phyloP scores from a whole-genome alignment of 768 basidiomycete species.

The Rhizopogon vulgaris region DNA sequence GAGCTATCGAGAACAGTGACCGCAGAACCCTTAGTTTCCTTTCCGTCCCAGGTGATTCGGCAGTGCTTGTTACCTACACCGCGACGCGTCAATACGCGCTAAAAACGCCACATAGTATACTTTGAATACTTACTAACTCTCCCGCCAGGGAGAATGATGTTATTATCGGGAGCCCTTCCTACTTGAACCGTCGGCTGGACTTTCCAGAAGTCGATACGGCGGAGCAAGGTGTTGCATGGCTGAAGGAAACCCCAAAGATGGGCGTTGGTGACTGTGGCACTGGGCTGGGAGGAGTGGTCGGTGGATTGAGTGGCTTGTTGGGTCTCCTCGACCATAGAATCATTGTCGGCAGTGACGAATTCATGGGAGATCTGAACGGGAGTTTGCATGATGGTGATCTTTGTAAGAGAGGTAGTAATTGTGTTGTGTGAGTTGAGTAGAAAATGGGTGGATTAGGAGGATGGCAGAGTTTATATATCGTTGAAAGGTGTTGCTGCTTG shows the following conservation, averaged over 20 bases:
- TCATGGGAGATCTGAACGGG: slow-evolving; percentile 12
- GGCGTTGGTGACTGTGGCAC: slow-evolving; percentile 11
- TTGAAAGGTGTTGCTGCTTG: slow-evolving; percentile 3
- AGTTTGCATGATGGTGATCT: not conserved
- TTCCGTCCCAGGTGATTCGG: slow-evolving; percentile 30
- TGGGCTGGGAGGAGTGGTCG: slow-evolving; percentile 27
- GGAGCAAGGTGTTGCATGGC: slow-evolving; percentile 48
- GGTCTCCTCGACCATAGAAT: slow-evolving; percentile 24
- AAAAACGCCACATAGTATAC: slow-evolving; percentile 1
- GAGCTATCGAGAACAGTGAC: slow-evolving; percentile 30
- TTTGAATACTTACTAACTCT: slow-evolving; percentile 58
- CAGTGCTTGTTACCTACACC: slow-evolving; percentile 34
- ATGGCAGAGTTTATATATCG: slow-evolving; percentile 1
- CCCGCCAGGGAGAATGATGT: slow-evolving; percentile 59
- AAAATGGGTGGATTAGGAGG: not conserved
- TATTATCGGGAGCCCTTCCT: slow-evolving; percentile 46
- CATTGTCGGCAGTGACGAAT: slow-evolving; percentile 17
- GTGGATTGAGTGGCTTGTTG: slow-evolving; percentile 38
- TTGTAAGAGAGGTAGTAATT: not conserved
- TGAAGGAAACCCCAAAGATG: slow-evolving; percentile 69
- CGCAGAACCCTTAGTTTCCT: slow-evolving; percentile 23
- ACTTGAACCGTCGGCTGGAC: slow-evolving; percentile 41
- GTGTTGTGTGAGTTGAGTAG: not conserved
- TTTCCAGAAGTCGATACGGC: slow-evolving; percentile 60
- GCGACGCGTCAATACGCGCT: slow-evolving; percentile 22